Percentiles rank a stretch among this genome's conserved stretches.
Conservation (phyloP, 225 moss, liverwort and hornwort genomes). For the Rhytidiadelphus loreus region DNA sequence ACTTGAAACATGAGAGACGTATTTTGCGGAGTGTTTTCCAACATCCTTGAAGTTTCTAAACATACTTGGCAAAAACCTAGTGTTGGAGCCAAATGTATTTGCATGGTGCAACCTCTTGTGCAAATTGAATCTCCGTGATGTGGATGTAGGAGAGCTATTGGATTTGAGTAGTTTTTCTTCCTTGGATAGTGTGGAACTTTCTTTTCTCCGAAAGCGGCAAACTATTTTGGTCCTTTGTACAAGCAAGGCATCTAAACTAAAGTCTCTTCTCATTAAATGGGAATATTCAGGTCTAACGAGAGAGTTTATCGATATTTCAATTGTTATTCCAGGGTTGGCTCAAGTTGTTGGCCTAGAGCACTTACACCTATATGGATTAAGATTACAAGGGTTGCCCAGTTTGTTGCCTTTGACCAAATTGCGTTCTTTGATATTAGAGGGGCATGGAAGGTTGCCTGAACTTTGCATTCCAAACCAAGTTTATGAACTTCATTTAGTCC, state of each 20-base stretch:
- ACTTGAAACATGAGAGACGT: fast-evolving
- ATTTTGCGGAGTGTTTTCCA: not conserved
- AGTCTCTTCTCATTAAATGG: not conserved
- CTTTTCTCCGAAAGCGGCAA: fast-evolving
- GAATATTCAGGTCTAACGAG: too few species aligned
- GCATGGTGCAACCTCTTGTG: too few species aligned
- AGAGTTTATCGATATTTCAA: fast-evolving
- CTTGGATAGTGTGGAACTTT: fast-evolving
- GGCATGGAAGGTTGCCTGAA: fast-evolving
- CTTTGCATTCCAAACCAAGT: too few species aligned
- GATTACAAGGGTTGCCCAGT: too few species aligned
- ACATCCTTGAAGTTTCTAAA: not conserved
- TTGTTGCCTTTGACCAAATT: too few species aligned
- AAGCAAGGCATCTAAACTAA: not conserved
- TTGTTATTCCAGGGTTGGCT: too few species aligned
- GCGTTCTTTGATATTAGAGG: too few species aligned
- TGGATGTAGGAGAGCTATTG: too few species aligned
- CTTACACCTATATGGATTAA: fast-evolving
- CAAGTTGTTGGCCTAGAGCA: too few species aligned
- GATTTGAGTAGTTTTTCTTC: too few species aligned
- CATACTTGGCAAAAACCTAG: fast-evolving
- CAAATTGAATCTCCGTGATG: fast-evolving
- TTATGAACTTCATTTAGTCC: too few species aligned
- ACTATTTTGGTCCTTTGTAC: not conserved
- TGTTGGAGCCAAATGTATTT: too few species aligned